phyloP scores from a whole-genome alignment of 352 stramenopile genomes.

The Phytophthora sansomeana region DNA sequence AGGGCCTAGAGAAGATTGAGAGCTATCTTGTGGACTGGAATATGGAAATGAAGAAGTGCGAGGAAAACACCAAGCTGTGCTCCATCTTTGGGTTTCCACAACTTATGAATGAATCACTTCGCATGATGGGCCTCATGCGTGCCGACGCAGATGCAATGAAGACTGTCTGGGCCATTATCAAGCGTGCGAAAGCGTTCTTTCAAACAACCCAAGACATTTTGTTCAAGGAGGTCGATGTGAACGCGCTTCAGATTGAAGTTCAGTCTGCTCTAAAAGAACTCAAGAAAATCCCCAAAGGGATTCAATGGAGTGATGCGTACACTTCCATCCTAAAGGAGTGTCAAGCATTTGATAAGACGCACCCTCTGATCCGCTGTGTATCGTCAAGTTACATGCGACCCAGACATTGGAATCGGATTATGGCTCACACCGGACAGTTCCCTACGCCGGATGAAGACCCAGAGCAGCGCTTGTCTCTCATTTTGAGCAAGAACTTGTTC shows the following conservation, averaged over 20 bases:
- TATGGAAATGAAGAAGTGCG: conserved; percentile 91
- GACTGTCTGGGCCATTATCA: conserved; percentile 83
- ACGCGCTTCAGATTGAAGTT: conserved; percentile 95
- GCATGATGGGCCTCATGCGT: conserved; percentile 91
- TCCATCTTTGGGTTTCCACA: conserved; percentile 95
- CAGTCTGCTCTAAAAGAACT: conserved; percentile 95
- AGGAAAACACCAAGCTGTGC: conserved; percentile 93
- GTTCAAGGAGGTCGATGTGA: conserved; percentile 93
- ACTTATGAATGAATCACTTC: conserved; percentile 91
- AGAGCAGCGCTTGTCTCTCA: conserved; percentile 88
- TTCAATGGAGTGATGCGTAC: conserved; percentile 93
- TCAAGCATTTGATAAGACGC: conserved; percentile 87
- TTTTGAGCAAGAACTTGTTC: conserved; percentile 94
- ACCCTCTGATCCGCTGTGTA: conserved; percentile 80
- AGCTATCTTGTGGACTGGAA: conserved; percentile 85
- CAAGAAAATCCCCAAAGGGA: conserved; percentile 93
- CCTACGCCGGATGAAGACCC: conserved; percentile 94
- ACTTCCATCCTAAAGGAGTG: conserved; percentile 83
- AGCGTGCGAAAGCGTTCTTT: conserved; percentile 80
- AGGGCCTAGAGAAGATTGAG: conserved; percentile 86
- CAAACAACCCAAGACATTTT: conserved; percentile 76
- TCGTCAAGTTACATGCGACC: conserved; percentile 92
- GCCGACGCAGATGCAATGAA: conserved; percentile 81
- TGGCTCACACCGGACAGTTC: conserved; percentile 91
- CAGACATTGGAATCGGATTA: conserved; percentile 94